Evolutionary conservation across 441 rosid genomes (phyloP).

Genomic region (Breynia disticha): DNA sequence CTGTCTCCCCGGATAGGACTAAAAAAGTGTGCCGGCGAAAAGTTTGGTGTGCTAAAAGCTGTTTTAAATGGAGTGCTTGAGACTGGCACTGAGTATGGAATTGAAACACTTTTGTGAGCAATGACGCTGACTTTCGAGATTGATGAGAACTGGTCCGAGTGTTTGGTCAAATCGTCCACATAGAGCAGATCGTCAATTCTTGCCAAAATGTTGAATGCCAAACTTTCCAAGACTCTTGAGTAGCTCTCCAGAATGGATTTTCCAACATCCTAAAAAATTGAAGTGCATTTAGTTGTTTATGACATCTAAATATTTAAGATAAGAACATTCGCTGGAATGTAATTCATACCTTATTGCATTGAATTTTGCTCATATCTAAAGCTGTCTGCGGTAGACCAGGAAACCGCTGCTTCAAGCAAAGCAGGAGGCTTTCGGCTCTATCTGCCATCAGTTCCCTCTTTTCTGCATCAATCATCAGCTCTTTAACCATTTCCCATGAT

Average conservation of each 20-base stretch:
- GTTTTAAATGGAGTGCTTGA: conserved; percentile 48
- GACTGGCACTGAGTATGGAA: conserved; percentile 41
- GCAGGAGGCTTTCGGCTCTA: conserved; percentile 75
- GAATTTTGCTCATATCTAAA: conserved; percentile 96
- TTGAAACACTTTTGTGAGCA: conserved; percentile 35
- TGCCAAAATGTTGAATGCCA: conserved; percentile 85
- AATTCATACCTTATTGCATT: conserved; percentile 67
- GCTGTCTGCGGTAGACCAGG: conserved; percentile 92
- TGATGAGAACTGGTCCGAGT: conserved; percentile 49
- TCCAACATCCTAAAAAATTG: conserved; percentile 67
- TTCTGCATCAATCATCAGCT: conserved; percentile 72
- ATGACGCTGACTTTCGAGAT: conserved; percentile 43
- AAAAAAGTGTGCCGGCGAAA: conserved; percentile 41
- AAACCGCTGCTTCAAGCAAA: conserved; percentile 80
- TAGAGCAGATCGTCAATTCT: conserved; percentile 86
- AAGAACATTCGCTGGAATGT: not conserved
- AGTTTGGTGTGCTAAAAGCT: conserved; percentile 57
- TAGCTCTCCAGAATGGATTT: conserved; percentile 94
- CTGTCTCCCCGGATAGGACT: conserved; percentile 50
- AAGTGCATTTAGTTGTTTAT: not conserved
- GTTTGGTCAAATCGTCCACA: conserved; percentile 75
- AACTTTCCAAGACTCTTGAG: conserved; percentile 89
- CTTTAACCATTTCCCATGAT: conserved; percentile 95
- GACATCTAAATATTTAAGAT: not conserved
- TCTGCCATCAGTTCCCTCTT: conserved; percentile 79